These are phyloP conservation scores for Dactylellina leptospora DNA, from an alignment of 2,329 filamentous ascomycete genomes.

Conservation along the genomic window DNA sequence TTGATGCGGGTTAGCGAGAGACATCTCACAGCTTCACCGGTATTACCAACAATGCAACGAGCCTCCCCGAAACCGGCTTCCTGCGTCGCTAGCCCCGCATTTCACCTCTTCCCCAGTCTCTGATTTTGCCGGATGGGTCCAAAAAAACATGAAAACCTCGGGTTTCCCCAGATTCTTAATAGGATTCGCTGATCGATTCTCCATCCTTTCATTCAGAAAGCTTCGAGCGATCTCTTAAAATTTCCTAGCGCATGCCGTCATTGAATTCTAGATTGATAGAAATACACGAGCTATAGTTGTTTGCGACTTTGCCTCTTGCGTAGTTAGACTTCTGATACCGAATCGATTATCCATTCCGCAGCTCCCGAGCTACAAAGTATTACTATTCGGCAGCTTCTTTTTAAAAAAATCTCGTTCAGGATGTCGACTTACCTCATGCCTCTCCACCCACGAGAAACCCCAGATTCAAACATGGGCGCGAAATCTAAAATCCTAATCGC, in stretches of 20 bases:
- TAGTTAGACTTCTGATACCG: slow-evolving; percentile 7
- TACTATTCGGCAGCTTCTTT: neutral
- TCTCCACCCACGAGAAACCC: slow-evolving; percentile 35
- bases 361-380: no score
- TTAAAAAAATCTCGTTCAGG: neutral
- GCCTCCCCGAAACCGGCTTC: slow-evolving; percentile 43
- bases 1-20: slow-evolving; percentile 43
- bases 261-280: slow-evolving; percentile 5
- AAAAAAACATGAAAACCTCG: slow-evolving; percentile 2
- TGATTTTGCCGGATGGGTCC: slow-evolving; percentile 22
- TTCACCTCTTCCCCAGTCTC: slow-evolving; percentile 21
- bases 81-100: slow-evolving; percentile 40
- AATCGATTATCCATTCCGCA: slow-evolving; percentile 19
- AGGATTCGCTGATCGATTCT: slow-evolving; percentile 22
- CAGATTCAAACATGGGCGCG: slow-evolving; percentile 45
- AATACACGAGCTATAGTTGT: neutral
- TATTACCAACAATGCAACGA: slow-evolving; percentile 16
- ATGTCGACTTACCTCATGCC: slow-evolving; percentile 40
- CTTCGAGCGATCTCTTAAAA: slow-evolving; percentile 8
- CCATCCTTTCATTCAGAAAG: slow-evolving; percentile 17
- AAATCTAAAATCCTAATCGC: slow-evolving; percentile 72
- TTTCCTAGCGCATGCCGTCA: slow-evolving; percentile 27
- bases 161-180: neutral
- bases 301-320: slow-evolving; percentile 6
- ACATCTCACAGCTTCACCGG: slow-evolving; percentile 36